Base-by-base conservation (phyloP, 2,329 filamentous ascomycete genomes). In the Colletotrichum musae region DNA sequence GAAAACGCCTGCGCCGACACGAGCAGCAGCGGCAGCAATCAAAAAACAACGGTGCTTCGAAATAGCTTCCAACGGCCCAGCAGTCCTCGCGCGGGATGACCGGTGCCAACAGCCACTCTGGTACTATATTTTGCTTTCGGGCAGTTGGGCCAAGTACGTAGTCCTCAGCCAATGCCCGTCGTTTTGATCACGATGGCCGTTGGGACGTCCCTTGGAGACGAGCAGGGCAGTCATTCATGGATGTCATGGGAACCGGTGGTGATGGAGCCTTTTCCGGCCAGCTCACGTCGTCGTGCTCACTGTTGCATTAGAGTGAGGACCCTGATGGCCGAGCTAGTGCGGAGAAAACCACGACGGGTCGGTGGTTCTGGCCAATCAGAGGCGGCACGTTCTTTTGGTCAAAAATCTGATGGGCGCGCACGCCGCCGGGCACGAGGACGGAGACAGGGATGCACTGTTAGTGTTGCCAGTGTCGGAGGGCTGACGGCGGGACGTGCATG, bases 301-400 rank as follows among this genome's bases (percentile, higher is more conserved):
- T 24, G 21, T 50, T 60, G 64, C 50, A 45, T 48, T 4, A 59
- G 50, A 39, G 6, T 51, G 67, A 61, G 67, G 50, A 70, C 67
- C 67, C 59, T 66, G 67, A 70, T 70, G 67, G 67, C 39, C 16
- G 50, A 66, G 16, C 62, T 70, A 67, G 66, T 48, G 57, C 43
- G 67, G 62, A 70, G 67, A 36, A 61, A 4, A 70, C 67, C 62
- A 52, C 61, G 67, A 70, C 61, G 67, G 67, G 21, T 24, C 51
- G 45, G 57, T 7, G 15, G 21, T 13, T 15, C 10, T 9, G 36
- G 28, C 66, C 66, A 66, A 66, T 69, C 21, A 54, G 28, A 39
- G 32, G 3, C 16, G n/a, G 12, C 41, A 59, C 15, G 56, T 53
- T 58, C 41, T 54, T 24, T 24, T 18, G 53, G n/a, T 36, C 36